Conservation (phyloP, 2,329 filamentous ascomycete species). For the Botrytis elliptica region DNA sequence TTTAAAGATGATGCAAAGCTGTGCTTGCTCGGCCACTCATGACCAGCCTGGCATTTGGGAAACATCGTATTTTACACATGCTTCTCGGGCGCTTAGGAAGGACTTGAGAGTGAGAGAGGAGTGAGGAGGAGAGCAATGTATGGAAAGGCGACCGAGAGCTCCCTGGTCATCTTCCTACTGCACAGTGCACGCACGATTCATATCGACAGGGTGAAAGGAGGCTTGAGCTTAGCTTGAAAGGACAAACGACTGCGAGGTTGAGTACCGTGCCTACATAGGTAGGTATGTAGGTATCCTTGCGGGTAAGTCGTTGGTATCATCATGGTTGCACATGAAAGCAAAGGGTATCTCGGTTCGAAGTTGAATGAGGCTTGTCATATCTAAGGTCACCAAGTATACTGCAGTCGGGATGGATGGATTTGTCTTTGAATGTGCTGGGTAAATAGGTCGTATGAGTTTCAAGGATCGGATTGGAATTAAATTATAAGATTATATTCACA, state of each 20-base stretch:
- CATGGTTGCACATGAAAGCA: neutral
- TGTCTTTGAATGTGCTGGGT: neutral
- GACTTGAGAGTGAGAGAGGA: neutral
- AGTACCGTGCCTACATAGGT: neutral
- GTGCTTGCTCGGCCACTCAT: constrained; percentile 18
- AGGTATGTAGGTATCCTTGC: neutral
- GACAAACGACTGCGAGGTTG: neutral
- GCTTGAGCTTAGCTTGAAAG: neutral
- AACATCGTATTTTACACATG: constrained; percentile 10
- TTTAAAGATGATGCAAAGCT: neutral
- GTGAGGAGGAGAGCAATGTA: neutral
- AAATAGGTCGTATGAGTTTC: neutral
- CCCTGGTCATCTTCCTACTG: neutral
- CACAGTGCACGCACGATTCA: constrained; percentile 14
- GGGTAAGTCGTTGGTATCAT: neutral
- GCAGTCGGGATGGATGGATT: constrained; percentile 10
- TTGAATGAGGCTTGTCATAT: constrained; percentile 15
- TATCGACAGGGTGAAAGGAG: constrained; percentile 8
- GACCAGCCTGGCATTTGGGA: constrained; percentile 3
- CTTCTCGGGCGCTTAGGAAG: constrained; percentile 16
- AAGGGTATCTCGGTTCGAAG: neutral
- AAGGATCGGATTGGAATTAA: neutral
- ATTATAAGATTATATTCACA: neutral
- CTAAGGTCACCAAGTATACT: neutral
- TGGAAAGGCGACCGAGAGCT: constrained; percentile 16